Evolutionary conservation across 805 yeast genomes (phyloP), one percentile per base, ranked within the genome.

Genomic region (Candida arabinofermentans): DNA sequence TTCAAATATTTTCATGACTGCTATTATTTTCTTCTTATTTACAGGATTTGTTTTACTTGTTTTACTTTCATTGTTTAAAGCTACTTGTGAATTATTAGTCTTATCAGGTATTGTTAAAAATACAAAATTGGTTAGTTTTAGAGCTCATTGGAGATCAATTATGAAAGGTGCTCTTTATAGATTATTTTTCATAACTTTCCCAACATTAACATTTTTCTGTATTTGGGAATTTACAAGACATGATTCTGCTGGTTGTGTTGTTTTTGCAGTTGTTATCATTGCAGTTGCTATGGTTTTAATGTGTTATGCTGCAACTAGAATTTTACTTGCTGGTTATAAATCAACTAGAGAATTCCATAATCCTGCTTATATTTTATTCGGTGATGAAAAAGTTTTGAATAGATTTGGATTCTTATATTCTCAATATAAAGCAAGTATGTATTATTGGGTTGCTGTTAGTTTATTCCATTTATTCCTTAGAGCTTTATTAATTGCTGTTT

Each of bases 391-490:
- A 34, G 78, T 86, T 45, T 72, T 93, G 53, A 87, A 88, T 71
- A 78, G 86, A 55, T 91, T 83, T 67, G 99, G 99, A 0, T 93
- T 93, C 65, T 63, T 93, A 49, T 93, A 93, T 55, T 88, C 89
- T 27, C 96, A 89, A 66, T 93, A 77, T 70, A 75, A 87, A 48
- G 97, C 98, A 8, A 86, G 83, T 41, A 75, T 79, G 47, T 93
- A 84, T 66, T 93, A 83, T 73, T 93, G 91, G 77, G 72, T 90
- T 41, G 63, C 77, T 2, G 77, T 86, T 18, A 61, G 81, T 36
- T 67, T 91, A 53, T 34, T 67, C 8, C 89, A 89, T 62, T 71
- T 82, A 34, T 74, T 90, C 47, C 55, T 83, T 38, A 82, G 90
- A 62, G 79, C 96, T 0, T 69, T 89, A 40, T 79, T 93, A 51